Evolutionary conservation across 2,329 filamentous ascomycete genomes (phyloP), one percentile per base, ranked within the genome.

Genomic region (Apiospora koreana): DNA sequence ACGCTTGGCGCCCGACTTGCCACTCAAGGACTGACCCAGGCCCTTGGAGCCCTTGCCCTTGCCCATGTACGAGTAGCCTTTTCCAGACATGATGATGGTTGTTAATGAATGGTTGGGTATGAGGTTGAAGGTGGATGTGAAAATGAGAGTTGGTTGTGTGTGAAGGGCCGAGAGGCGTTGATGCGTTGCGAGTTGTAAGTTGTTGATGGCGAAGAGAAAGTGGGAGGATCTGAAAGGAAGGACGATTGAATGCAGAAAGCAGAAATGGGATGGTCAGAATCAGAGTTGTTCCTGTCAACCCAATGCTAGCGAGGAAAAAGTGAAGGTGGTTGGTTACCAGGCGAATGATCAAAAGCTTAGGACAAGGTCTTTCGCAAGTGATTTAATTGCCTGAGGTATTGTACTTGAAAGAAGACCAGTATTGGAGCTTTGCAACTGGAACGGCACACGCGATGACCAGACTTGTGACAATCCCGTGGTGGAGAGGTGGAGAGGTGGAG

Each of bases 1-100:
- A 28, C 70, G 70, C 42, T 71, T 71, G 5, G 70, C 70, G n/a
- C 70, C 70, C 4, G 23, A 45, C 62, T 71, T 71, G 35, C 70
- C 70, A 21, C 70, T 58, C 0, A 69, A 28, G 21, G 54, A 62
- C 8, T 38, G 28, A 23, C 70, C 70, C 12, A 71, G 41, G n/a
- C 68, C 70, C 25, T 70, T 65, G 2, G n/a, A 38, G 31, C 70
- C 70, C 28, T 68, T 68, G 25, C 70, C 70, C 66, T 68, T 68
- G 10, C 45, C 66, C 23, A 28, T 35, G 31, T 35, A 35, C 12
- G 41, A 62, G 4, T 18, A 28, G 4, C 50, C 54, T 31, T 62
- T 62, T 18, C 54, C 54, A 35, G 54, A 62, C 54, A 62, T 62
- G 31, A 38, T 38, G 54, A 38, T 62, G 31, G 54, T 12, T n/a